phyloP scores from a whole-genome alignment of 2,329 filamentous ascomycete genomes.

The Mycosphaerella sp. region DNA sequence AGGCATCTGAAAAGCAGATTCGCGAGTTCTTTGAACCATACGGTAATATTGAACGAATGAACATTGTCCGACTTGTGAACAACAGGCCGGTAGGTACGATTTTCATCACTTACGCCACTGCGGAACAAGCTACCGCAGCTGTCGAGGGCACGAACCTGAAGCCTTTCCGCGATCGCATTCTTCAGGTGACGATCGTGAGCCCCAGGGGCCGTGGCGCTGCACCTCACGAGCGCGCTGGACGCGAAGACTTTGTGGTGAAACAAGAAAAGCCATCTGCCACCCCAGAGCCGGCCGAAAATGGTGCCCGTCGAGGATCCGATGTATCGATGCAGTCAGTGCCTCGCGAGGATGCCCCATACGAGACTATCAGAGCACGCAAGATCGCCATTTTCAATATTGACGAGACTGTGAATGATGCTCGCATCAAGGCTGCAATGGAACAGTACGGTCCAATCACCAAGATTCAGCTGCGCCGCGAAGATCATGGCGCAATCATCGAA shows the following conservation, averaged over 20 bases:
- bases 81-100: constrained; percentile 70
- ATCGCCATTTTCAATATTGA: constrained; percentile 79
- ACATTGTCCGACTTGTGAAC: constrained; percentile 61
- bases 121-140: constrained; percentile 33
- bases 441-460: constrained; percentile 66
- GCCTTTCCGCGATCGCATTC: constrained; percentile 32
- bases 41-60: constrained; percentile 66
- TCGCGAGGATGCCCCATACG: constrained; percentile 21
- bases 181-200: constrained; percentile 32
- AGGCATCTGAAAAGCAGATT: constrained; percentile 62
- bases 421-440: constrained; percentile 67
- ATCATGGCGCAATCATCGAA: constrained; percentile 81
- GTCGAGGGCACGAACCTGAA: constrained; percentile 32
- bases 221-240: constrained; percentile 28
- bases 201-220: constrained; percentile 27
- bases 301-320: constrained; percentile 27
- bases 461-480: constrained; percentile 70
- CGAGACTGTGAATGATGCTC: constrained; percentile 85
- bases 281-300: constrained; percentile 23
- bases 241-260: constrained; percentile 31
- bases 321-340: constrained; percentile 26
- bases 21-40: constrained; percentile 66
- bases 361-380: constrained; percentile 53
- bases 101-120: constrained; percentile 70
- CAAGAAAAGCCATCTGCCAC: constrained; percentile 20